Base-by-base conservation (phyloP, 2,329 filamentous ascomycete species). In the Claviceps africana region DNA sequence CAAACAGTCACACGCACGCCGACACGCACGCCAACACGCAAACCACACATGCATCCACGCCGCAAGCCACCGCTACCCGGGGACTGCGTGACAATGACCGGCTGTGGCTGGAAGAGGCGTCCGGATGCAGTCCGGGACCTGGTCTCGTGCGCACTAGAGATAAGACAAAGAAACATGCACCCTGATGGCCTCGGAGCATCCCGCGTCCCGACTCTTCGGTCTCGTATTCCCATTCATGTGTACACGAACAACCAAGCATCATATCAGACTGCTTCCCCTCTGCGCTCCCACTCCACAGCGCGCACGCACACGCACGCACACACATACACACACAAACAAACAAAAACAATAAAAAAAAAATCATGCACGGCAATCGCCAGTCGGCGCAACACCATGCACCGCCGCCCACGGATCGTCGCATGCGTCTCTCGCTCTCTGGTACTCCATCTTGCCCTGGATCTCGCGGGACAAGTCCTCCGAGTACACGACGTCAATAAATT, bases 331-430 rank as follows among this genome's bases (percentile, higher is more conserved):
- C n/a, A n/a, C n/a, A n/a, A n/a, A n/a, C n/a, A n/a, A 11, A 37
- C 5, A 37, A 37, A 37, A 37, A 3, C 35, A 37, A 37, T 8
- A 37, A n/a, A 4, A 40, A 40, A 21, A 9, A 28, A 42, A 43
- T 39, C 21, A 49, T 21, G 48, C 49, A 13, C 35, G 49, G 19
- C 53, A 54, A 17, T 51, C 17, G 6, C 57, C 57, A 30, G 15
- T 48, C 0, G 57, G 44, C 11, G 48, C 39, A 19, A 58, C 52
- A 6, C 54, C 51, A 28, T 53, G 37, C 37, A 46, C 30, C 3
- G 53, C 54, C 4, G 56, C 56, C 52, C 56, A 58, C 9, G 56
- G 54, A 40, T 58, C 57, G 35, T 57, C 56, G 28, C 57, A 58
- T 10, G 57, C 48, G 21, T 57, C 56, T n/a, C 11, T 45, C 2